Percentiles rank a stretch among this genome's conserved stretches.
These are phyloP conservation scores for Umbellularia californica DNA, from an alignment of 164 flowering plant genomes.

Conservation along the genomic window DNA sequence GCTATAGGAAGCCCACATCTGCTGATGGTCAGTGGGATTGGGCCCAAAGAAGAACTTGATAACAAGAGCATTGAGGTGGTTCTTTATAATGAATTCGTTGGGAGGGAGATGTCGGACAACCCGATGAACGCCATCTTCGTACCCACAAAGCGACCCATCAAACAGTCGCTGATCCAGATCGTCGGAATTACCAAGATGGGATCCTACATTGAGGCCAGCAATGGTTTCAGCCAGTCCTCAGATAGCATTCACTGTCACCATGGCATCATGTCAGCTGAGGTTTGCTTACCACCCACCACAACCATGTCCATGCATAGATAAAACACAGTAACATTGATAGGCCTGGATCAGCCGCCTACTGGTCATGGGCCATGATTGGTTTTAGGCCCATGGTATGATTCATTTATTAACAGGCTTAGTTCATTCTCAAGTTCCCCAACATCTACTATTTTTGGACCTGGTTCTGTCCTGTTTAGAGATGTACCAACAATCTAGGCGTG, in stretches of 20 bases:
- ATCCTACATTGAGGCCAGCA: constrained; percentile 85
- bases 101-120: constrained; percentile 84
- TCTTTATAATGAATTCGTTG: constrained; percentile 56
- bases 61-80: constrained; percentile 58
- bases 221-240: constrained; percentile 70
- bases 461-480: neutral
- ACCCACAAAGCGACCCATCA: constrained; percentile 48
- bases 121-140: constrained; percentile 78
- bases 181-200: constrained; percentile 91
- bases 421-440: neutral
- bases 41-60: constrained; percentile 56
- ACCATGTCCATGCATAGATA: neutral
- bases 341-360: neutral
- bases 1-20: constrained; percentile 92
- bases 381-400: too few relatives aligned
- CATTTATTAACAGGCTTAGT: neutral
- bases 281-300: constrained; percentile 10
- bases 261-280: constrained; percentile 92
- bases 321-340: too few relatives aligned
- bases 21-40: constrained; percentile 81
- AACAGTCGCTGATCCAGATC: constrained; percentile 76
- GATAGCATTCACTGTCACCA: constrained; percentile 77
- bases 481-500: neutral
- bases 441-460: too few relatives aligned
- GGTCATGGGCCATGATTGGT: neutral